These are phyloP conservation scores for Pseudogymnoascus sp. DNA, from an alignment of 2,329 filamentous ascomycete species.

Conservation along the genomic window DNA sequence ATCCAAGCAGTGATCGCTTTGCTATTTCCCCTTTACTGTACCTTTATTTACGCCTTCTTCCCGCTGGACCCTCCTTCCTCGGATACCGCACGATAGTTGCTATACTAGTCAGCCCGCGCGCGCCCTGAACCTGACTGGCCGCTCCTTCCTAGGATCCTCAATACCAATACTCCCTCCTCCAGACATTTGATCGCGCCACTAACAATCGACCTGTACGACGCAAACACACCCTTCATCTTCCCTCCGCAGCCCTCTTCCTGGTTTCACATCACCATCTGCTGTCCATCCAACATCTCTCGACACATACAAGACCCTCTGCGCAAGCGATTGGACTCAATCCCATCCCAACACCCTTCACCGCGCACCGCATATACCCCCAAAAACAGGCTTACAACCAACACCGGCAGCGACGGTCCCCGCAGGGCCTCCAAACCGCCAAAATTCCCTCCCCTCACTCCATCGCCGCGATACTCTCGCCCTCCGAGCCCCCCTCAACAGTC, in stretches of 20 bases:
- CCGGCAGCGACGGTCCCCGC: neutral
- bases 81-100: neutral
- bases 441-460: slow-evolving; percentile 29
- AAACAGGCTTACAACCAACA: neutral
- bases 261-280: neutral
- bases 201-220: neutral
- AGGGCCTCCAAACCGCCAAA: slow-evolving; percentile 22
- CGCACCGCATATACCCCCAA: neutral
- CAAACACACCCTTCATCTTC: neutral
- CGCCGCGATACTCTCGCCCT: slow-evolving; percentile 29
- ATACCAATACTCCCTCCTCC: neutral
- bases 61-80: neutral
- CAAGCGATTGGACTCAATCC: neutral
- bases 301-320: neutral
- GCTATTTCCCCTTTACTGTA: neutral
- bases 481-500: slow-evolving; percentile 17
- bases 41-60: neutral
- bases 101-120: neutral
- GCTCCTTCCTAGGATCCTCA: neutral
- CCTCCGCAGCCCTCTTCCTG: neutral
- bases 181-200: neutral
- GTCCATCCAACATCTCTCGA: neutral
- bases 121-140: neutral
- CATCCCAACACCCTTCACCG: neutral
- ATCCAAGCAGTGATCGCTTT: neutral